Percentiles rank a stretch among this genome's conserved stretches.
These are phyloP conservation scores for Pseudonitzschia delicatissima DNA, from an alignment of 108 stramenopile species.

Conservation along the genomic window DNA sequence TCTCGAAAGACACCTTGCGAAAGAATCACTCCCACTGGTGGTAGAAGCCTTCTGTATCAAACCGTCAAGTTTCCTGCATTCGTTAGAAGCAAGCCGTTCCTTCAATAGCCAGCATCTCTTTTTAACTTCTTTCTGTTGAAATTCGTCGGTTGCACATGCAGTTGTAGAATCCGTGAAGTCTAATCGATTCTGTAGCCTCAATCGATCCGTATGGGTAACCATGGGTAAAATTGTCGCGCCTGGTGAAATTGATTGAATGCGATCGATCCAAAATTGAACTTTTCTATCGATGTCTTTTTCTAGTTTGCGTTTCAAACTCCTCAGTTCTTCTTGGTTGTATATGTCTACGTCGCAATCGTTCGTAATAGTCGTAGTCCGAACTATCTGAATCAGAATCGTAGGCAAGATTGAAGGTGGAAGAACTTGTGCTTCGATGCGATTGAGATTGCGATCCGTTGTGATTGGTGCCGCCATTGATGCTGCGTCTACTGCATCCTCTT, in stretches of 20 bases:
- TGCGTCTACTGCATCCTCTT: too few relatives aligned
- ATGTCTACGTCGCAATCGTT: neutral
- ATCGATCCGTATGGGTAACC: neutral
- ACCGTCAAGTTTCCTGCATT: neutral
- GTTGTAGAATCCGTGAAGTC: neutral
- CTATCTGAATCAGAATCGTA: constrained; percentile 8
- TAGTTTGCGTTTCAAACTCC: neutral
- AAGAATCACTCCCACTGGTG: neutral
- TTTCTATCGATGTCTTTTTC: constrained; percentile 6
- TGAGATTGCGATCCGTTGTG: neutral
- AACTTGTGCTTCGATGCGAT: neutral
- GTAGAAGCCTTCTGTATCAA: neutral
- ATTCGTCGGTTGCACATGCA: neutral
- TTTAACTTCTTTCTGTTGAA: constrained; percentile 2
- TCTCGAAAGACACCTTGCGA: neutral
- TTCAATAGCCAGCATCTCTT: constrained; percentile 2
- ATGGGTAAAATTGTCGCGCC: constrained; percentile 11
- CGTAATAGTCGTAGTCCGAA: neutral
- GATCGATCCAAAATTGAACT: constrained; percentile 14
- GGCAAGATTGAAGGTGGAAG: neutral
- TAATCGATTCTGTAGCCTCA: neutral
- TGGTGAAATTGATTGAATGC: neutral
- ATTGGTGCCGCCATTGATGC: too few relatives aligned
- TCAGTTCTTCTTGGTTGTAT: constrained; percentile 6
- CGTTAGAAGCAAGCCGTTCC: neutral